Evolutionary conservation across 192 early-diverging fungal genomes (phyloP), one percentile per base, ranked within the genome.

Genomic region (Glomus cerebriforme): DNA sequence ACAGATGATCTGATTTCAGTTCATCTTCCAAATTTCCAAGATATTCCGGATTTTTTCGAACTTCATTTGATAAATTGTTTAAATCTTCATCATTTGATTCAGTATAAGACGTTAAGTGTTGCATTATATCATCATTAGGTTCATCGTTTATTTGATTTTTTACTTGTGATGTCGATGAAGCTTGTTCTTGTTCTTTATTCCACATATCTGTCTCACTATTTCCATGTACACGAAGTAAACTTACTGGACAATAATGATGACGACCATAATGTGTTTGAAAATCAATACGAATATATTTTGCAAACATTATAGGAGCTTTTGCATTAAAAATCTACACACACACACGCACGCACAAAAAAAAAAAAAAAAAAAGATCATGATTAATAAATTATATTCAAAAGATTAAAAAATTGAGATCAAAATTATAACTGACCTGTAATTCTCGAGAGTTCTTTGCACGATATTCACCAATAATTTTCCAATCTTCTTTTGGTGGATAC

Each of bases 191-290:
- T 27, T 92, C 91, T 39, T 88, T 84, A 67, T 90, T 89, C 64
- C 92, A 93, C 73, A 95, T 92, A 80, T 98, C 98, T 89, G 97
- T 91, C 83, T 96, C 95, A 1, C 95, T 94, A n/a, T 90, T 92
- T 0, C 98, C 98, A 83, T 94, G 94, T 0, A 96, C 97, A 59
- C 92, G 86, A 35, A 99, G 79, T 54, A 95, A 83, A 35, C 89
- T 96, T 9, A 99, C 67, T 12, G 98, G 98, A 80, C 98, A 99
- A 77, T 96, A 98, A 79, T 92, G 95, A 83, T 99, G 95, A 26
- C 84, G 82, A 34, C 98, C 95, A 82, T 98, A 96, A 76, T 97
- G 93, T 19, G 89, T 90, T 17, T 93, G 17, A 79, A 99, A 96
- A 75, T 97, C 95, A 59, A 98, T 89, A 59, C 92, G 89, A 26